Base-by-base conservation (phyloP, 192 early-diverging fungal species). In the Backusella morwellensis region DNA sequence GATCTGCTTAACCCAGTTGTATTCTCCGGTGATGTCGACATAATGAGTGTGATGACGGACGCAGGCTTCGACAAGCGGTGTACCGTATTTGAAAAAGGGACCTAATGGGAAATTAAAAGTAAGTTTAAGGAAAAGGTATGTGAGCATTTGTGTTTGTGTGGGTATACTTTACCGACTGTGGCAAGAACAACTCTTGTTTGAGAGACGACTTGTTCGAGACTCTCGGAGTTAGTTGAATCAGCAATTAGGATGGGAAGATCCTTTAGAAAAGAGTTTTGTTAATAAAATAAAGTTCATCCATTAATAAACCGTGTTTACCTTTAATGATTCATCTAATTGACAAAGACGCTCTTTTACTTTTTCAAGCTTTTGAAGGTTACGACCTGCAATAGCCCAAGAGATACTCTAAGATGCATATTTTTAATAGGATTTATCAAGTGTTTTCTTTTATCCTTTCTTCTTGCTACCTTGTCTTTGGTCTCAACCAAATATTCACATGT, bases 1-100 rank as follows among this genome's bases (percentile, higher is more conserved):
- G 75, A 95, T 89, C 2, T 87, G 70, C 44, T 86, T 81, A 23
- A 90, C 84, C 85, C 92, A 94, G 11, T 78, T 80, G 36, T 72
- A 81, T 75, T 97, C 95, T 38, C 95, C 97, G 19, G 95, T 96
- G 17, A 91, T 93, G 74, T 98, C 97, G 52, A 95, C 85, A 77
- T 97, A 98, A 77, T 98, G 91, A 0, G 96, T 95, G 1, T 85
- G 77, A 19, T 87, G 77, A 8, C 88, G 83, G n/a, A 93, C 82
- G 68, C 93, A 94, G 2, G 90, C 81, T n/a, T 86, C 89, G 6
- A 94, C 91, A 1, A 97, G 75, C 32, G 90, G 86, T 21, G 86
- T 85, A 47, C 95, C 95, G 74, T 95, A 88, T 40, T 88, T 72
- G 7, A 86, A 54, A 81, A 91, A 97, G 1, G 95, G 96, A 26